Percentiles rank a stretch among this genome's conserved stretches.
Evolutionary conservation across 495 filamentous ascomycete genomes (phyloP).

Genomic region (Lophiotrema nucula): DNA sequence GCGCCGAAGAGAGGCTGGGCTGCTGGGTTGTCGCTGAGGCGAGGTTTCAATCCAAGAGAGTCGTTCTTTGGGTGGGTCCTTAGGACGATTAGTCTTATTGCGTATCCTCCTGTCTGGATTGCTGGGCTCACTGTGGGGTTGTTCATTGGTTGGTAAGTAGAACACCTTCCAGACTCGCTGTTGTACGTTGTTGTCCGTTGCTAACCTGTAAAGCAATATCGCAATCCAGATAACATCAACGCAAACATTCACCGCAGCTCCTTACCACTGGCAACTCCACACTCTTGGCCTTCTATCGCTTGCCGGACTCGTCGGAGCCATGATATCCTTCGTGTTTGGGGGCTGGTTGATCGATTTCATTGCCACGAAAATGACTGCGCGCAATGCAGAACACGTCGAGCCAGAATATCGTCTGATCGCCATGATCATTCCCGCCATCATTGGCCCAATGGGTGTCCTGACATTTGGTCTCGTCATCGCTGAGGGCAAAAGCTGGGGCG

Average conservation of each 20-base stretch:
- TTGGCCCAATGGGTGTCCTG: slow-evolving; percentile 21
- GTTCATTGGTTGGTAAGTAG: no score
- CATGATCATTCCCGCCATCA: slow-evolving; percentile 17
- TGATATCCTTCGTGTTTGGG: slow-evolving; percentile 29
- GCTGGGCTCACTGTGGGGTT: no score
- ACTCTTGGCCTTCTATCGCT: slow-evolving; percentile 23
- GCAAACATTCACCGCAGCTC: no score
- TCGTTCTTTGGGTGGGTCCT: slow-evolving; percentile 30
- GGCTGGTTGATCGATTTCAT: slow-evolving; percentile 30
- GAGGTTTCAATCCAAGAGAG: not conserved
- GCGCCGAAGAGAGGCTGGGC: slow-evolving; percentile 5
- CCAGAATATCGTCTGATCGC: slow-evolving; percentile 22
- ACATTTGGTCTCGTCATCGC: slow-evolving; percentile 24
- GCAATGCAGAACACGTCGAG: slow-evolving; percentile 6
- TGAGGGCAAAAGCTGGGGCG: slow-evolving; percentile 16
- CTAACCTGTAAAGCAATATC: no score
- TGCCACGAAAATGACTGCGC: slow-evolving; percentile 7
- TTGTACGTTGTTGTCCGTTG: no score
- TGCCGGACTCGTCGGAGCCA: slow-evolving; percentile 15
- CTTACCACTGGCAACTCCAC: no score
- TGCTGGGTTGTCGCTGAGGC: not conserved
- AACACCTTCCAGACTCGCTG: no score
- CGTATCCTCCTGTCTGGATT: no score
- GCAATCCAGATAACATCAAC: no score
- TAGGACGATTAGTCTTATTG: slow-evolving; percentile 11